Evolutionary conservation across 176 grass and related monocot genomes (phyloP).

Genomic region (Coix lacrymajobi): DNA sequence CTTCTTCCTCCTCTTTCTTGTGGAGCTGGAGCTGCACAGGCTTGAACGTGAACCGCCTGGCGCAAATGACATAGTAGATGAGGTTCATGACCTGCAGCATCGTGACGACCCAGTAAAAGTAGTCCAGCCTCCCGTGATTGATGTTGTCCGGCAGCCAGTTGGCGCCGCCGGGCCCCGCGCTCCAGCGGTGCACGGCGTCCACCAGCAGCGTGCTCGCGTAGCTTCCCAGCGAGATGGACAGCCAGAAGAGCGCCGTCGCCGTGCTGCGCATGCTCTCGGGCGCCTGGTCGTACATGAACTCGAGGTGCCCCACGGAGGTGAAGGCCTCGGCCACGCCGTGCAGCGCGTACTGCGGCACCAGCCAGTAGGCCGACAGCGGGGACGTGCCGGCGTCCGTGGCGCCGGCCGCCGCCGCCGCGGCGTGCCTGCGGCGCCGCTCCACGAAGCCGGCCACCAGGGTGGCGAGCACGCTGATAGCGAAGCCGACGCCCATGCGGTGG

Average conservation of each 20-base stretch:
- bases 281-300: slow-evolving; percentile 90
- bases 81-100: slow-evolving; percentile 55
- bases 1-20: slow-evolving; percentile 11
- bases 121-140: slow-evolving; percentile 68
- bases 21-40: slow-evolving; percentile 27
- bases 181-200: slow-evolving; percentile 56
- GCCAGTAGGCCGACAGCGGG: slow-evolving; percentile 63
- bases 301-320: slow-evolving; percentile 68
- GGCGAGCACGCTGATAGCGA: slow-evolving; percentile 41
- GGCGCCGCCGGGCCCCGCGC: slow-evolving; percentile 28
- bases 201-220: slow-evolving; percentile 72
- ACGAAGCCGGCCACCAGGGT: slow-evolving; percentile 54
- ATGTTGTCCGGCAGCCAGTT: slow-evolving; percentile 83
- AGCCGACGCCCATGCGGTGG: slow-evolving; percentile 68
- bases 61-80: slow-evolving; percentile 58
- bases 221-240: slow-evolving; percentile 72
- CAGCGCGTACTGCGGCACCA: slow-evolving; percentile 73
- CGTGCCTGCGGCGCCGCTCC: slow-evolving; percentile 42
- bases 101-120: slow-evolving; percentile 79
- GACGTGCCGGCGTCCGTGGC: slow-evolving; percentile 39
- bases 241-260: slow-evolving; percentile 65
- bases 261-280: slow-evolving; percentile 91
- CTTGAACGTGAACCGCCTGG: slow-evolving; percentile 64
- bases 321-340: slow-evolving; percentile 69
- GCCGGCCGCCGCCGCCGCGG: slow-evolving; percentile 6